phyloP scores from a whole-genome alignment of 2,329 filamentous ascomycete genomes.

The Fragosphaeria purpurea region DNA sequence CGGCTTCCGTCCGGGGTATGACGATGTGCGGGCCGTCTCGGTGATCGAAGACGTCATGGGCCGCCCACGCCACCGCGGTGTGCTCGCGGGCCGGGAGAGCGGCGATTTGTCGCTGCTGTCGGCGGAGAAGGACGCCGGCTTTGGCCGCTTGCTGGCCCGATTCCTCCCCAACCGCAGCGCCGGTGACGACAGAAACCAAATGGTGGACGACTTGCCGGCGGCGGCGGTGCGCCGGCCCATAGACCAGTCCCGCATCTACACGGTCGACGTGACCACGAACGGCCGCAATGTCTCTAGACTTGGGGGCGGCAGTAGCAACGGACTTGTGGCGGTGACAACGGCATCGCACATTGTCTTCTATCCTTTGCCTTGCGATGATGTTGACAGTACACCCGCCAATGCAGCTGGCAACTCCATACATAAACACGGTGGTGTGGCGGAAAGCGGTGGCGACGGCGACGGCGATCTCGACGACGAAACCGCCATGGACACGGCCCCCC shows the following conservation, averaged over 20 bases:
- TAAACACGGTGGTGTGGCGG: no score
- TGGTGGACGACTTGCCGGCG: neutral
- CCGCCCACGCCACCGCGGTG: slow-evolving; percentile 18
- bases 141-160: slow-evolving; percentile 5
- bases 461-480: no score
- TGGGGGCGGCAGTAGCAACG: slow-evolving; percentile 3
- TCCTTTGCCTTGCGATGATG: slow-evolving; percentile 13
- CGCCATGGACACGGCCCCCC: no score
- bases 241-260: slow-evolving; percentile 34
- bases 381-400: neutral
- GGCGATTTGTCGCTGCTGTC: slow-evolving; percentile 38
- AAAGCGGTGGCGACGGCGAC: no score
- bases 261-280: slow-evolving; percentile 19
- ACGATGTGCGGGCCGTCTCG: slow-evolving; percentile 39
- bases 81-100: slow-evolving; percentile 40
- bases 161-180: slow-evolving; percentile 58
- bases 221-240: slow-evolving; percentile 29
- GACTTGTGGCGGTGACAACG: slow-evolving; percentile 25
- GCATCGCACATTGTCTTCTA: slow-evolving; percentile 23
- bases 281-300: neutral
- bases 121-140: slow-evolving; percentile 19
- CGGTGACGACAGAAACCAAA: slow-evolving; percentile 72
- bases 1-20: slow-evolving; percentile 33
- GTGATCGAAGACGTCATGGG: slow-evolving; percentile 27
- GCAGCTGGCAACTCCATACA: neutral